Base-by-base conservation (phyloP, 2,329 filamentous ascomycete genomes). In the Hypoxylon sp. region DNA sequence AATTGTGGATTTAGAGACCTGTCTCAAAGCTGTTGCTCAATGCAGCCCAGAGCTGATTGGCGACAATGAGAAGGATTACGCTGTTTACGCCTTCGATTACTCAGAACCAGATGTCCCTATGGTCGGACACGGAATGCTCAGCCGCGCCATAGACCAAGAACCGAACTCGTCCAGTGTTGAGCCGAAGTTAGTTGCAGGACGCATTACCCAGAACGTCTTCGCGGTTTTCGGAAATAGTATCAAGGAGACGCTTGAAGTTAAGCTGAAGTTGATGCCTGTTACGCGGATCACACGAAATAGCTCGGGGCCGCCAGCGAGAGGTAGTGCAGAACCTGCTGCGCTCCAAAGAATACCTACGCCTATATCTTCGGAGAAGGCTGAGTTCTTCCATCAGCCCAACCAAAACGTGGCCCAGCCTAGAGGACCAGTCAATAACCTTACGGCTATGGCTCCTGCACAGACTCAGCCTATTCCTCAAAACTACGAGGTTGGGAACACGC, bases 21-120 rank as follows among this genome's bases (percentile, higher is more conserved):
- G 96, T 78, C 87, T 97, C 46, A 89, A 95, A 77, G 92, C 94
- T 60, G 90, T 99, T 64, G 81, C 83, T 22, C 82, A 87, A 60
- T 87, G 85, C 81, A 98, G 96, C 76, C 96, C 96, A 36, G 96
- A 99, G 80, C 85, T 99, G 46, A 82, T 93, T 48, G 87, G 75
- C 83, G 91, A 82, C 76, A 90, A 64, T 84, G 91, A 80, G 81
- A 81, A 87, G 78, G 94, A 99, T 80, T 99, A 96, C 80, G 96
- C 93, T n/a, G 89, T 99, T 60, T 99, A 99, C 79, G 93, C 95
- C 28, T 93, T 93, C 81, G 96, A 99, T 78, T 98, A 95, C 78
- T 97, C 96, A 11, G 96, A 99, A 80, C 92, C 92, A 69, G 94
- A 97, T 75, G 93, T 90, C 16, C 96, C 96, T 55, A 85, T 98